Evolutionary conservation across 106 monocot genomes (phyloP), one percentile per base, ranked within the genome.

Genomic region (Hemerocallis citrina): DNA sequence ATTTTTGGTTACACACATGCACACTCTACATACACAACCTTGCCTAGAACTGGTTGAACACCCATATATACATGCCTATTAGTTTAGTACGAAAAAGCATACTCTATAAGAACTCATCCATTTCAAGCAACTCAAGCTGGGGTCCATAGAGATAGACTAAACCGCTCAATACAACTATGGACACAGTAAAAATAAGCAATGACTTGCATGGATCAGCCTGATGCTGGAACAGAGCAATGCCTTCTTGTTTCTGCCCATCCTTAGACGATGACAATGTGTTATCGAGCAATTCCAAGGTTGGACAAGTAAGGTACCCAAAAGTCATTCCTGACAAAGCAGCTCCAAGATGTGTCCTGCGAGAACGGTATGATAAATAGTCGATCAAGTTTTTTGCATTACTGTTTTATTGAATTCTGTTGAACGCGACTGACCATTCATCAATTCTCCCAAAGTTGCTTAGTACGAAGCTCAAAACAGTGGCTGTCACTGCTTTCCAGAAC

Each of bases 321-420:
- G 66, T 25, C 35, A 91, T 31, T 33, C 90, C 90, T 21, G 82
- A 76, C 24, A 72, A 11, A 34, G 45, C 60, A 31, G 90, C 90
- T 6, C 76, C 79, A 21, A 91, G 59, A 67, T 91, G 90, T 41
- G 82, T 71, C 89, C 89, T 89, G 73, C 47, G 74, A 43, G 21
- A 55, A n/a, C n/a, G n/a, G n/a, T 35, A 48, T 3, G 8, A 33
- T 36, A 31, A 67, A 3, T n/a, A n/a, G n/a, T n/a, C 6, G 31
- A 55, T 15, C 32, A 28, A 34, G 22, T 5, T 7, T 2, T 9
- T 36, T 14, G 3, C 35, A 38, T 17, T 14, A 27, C 25, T 15
- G 16, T 3, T 48, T 12, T 19, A 28, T 12, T 49, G 6, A 29
- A 28, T 12, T 15, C 12, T 3, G 41, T 15, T 37, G 7, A 57